phyloP scores from a whole-genome alignment of 2,329 filamentous ascomycete genomes.

The Xylaria sp. region DNA sequence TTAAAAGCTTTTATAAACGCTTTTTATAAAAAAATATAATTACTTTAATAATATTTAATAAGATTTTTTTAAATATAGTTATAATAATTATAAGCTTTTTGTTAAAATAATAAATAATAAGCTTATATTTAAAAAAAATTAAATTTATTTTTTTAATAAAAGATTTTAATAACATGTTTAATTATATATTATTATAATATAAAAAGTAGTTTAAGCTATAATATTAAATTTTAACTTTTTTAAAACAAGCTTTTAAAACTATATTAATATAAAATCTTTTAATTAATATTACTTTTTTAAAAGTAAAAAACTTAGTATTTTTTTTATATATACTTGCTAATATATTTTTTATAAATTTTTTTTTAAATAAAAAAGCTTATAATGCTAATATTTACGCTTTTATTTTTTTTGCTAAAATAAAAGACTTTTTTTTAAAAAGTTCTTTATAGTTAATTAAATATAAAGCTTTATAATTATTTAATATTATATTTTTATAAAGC shows the following conservation, averaged over 20 bases:
- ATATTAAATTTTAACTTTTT: neutral
- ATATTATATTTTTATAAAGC: no score
- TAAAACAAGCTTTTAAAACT: neutral
- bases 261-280: conserved; percentile 5
- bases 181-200: neutral
- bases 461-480: conserved; percentile 14
- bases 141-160: conserved; percentile 5
- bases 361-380: neutral
- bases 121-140: conserved; percentile 15
- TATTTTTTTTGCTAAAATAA: neutral
- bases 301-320: neutral
- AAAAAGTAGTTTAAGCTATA: neutral
- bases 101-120: conserved; percentile 4
- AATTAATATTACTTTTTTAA: neutral
- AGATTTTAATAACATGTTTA: neutral
- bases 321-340: neutral
- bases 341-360: neutral
- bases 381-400: neutral
- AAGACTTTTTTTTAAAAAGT: neutral
- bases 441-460: conserved; percentile 5
- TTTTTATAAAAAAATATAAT: neutral
- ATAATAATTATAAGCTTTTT: neutral
- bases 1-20: neutral
- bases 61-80: neutral
- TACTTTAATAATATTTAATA: neutral